Percentiles rank a stretch among this genome's conserved stretches.
These are phyloP conservation scores for Colletotrichum kahawae DNA, from an alignment of 2,329 filamentous ascomycete species.

Conservation along the genomic window DNA sequence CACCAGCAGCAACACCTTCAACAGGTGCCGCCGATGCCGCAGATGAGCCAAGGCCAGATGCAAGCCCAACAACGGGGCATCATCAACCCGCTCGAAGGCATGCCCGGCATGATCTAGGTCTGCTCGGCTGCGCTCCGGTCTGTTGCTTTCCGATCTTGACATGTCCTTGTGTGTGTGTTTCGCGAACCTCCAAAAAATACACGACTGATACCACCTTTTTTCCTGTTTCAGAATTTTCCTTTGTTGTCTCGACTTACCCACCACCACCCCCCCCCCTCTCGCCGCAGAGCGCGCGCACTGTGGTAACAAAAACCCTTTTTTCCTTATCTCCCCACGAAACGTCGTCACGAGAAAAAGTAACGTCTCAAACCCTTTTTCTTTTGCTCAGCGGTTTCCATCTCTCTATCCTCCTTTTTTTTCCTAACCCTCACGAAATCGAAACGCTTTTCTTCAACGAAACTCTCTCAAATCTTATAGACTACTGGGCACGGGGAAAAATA, in stretches of 20 bases:
- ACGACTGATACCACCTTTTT: constrained; percentile 16
- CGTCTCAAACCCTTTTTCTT: neutral
- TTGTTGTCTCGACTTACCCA: neutral
- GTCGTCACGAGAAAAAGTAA: constrained; percentile 8
- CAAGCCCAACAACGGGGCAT: neutral
- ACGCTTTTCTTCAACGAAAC: neutral
- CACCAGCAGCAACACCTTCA: constrained; percentile 28
- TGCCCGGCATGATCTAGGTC: constrained; percentile 23
- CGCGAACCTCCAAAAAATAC: neutral
- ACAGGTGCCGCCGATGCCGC: constrained; percentile 25
- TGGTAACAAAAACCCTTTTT: neutral
- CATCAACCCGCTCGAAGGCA: constrained; percentile 19
- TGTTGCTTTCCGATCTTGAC: neutral
- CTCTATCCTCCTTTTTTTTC: neutral
- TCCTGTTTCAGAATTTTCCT: constrained; percentile 11
- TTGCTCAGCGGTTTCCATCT: neutral
- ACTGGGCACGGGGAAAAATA: constrained; percentile 3
- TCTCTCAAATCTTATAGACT: neutral
- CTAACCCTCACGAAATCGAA: neutral
- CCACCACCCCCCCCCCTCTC: neutral
- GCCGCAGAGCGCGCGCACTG: constrained; percentile 19
- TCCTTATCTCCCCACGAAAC: neutral
- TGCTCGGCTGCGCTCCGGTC: neutral
- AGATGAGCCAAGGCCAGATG: constrained; percentile 19
- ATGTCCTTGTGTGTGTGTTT: neutral